Evolutionary conservation across 1,284 basidiomycete genomes (phyloP).

Genomic region (Leccinum subfulvum): DNA sequence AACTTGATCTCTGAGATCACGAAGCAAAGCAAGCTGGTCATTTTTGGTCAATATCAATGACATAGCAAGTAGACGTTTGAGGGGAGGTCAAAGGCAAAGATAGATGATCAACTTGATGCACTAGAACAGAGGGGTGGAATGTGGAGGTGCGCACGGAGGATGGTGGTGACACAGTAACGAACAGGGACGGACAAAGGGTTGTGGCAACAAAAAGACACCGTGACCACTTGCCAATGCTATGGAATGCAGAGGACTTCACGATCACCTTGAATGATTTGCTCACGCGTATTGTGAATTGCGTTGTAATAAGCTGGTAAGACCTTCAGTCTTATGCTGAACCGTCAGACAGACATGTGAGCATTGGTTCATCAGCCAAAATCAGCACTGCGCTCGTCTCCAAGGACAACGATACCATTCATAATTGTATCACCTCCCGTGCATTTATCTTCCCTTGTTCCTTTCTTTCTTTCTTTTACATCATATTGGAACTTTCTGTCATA

Average conservation of each 20-base stretch:
- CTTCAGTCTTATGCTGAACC: too few relatives aligned
- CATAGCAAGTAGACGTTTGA: neutral
- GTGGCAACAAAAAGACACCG: too few relatives aligned
- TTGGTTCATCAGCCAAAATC: neutral
- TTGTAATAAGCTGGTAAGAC: too few relatives aligned
- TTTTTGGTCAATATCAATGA: neutral
- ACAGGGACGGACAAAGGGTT: too few relatives aligned
- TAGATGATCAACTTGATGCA: neutral
- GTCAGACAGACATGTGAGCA: constrained; percentile 48
- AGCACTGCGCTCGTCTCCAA: neutral
- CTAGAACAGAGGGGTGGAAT: neutral
- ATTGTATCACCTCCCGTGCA: constrained; percentile 27
- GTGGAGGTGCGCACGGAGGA: too few relatives aligned
- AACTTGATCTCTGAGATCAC: neutral
- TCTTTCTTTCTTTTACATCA: constrained; percentile 1
- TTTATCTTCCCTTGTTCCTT: constrained; percentile 1
- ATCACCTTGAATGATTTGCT: too few relatives aligned
- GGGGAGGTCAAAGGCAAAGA: neutral
- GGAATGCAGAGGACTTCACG: too few relatives aligned
- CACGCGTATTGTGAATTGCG: too few relatives aligned
- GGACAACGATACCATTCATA: constrained; percentile 20
- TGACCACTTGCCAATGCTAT: too few relatives aligned
- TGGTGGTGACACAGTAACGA: too few relatives aligned
- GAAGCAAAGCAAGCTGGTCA: neutral
- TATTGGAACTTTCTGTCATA: neutral